Percentiles rank a stretch among this genome's conserved stretches.
Evolutionary conservation across 2,329 filamentous ascomycete genomes (phyloP).

Genomic region (Metarhizium brunneum): DNA sequence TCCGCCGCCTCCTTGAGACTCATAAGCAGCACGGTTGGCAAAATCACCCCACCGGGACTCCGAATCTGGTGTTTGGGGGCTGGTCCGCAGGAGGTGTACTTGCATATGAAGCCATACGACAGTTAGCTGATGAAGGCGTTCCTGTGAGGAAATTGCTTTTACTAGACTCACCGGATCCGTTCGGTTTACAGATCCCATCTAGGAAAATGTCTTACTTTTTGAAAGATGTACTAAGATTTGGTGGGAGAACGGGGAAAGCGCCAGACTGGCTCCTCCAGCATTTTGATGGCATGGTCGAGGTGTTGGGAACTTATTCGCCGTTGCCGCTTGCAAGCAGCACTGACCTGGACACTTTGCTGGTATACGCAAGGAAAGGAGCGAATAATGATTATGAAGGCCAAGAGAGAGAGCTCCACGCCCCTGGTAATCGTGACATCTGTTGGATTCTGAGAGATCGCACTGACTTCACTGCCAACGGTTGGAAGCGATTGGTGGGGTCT

Average conservation of each 20-base stretch:
- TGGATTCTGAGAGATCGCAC: background rate
- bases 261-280: slow-evolving; percentile 1
- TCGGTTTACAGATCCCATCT: background rate
- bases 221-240: background rate
- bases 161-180: background rate
- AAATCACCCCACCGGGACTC: slow-evolving; percentile 16
- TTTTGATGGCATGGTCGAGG: background rate
- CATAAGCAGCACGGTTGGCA: slow-evolving; percentile 63
- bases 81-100: slow-evolving; percentile 1
- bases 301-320: background rate
- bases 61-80: background rate
- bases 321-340: background rate
- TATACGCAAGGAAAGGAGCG: background rate
- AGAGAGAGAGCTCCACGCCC: background rate
- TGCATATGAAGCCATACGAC: background rate
- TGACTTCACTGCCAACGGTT: background rate
- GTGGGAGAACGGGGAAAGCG: background rate
- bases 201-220: background rate
- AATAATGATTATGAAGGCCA: background rate
- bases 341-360: background rate
- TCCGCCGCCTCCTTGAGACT: slow-evolving; percentile 38
- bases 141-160: background rate
- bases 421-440: background rate
- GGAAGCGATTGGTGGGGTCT: background rate
- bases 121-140: background rate